Conservation (phyloP, 306 rosid species). For the Cucurbita moschata region DNA sequence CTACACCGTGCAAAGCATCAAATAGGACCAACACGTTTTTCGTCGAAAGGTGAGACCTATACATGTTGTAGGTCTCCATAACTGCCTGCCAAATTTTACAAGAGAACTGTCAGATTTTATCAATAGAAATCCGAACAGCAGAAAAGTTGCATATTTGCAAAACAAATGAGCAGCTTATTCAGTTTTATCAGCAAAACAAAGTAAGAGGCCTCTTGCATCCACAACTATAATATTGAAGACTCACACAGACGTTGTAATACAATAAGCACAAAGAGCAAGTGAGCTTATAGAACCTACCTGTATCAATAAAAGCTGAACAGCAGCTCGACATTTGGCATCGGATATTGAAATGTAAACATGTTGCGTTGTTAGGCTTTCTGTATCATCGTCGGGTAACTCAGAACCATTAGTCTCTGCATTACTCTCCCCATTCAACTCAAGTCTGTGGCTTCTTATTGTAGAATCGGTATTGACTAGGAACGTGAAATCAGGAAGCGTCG, state of each 20-base stretch:
- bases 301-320: slow-evolving; percentile 87
- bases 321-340: slow-evolving; percentile 82
- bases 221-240: not conserved
- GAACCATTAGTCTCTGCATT: slow-evolving; percentile 34
- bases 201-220: not conserved
- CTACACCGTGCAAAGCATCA: slow-evolving; percentile 62
- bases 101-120: slow-evolving; percentile 5
- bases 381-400: slow-evolving; percentile 31
- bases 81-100: slow-evolving; percentile 65
- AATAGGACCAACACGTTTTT: slow-evolving; percentile 50
- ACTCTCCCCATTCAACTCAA: slow-evolving; percentile 26
- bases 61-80: slow-evolving; percentile 76
- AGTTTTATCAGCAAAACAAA: not conserved
- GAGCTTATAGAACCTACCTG: slow-evolving; percentile 43
- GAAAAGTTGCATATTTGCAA: not conserved
- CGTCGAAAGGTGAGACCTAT: slow-evolving; percentile 50
- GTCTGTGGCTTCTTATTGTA: slow-evolving; percentile 21
- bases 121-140: not conserved
- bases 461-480: slow-evolving; percentile 37
- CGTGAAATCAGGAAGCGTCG: slow-evolving; percentile 73
- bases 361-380: slow-evolving; percentile 26
- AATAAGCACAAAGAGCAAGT: not conserved
- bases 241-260: not conserved
- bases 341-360: slow-evolving; percentile 45
- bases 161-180: not conserved